phyloP scores from a whole-genome alignment of 495 filamentous ascomycete genomes.

The Endocarpon pusillum region DNA sequence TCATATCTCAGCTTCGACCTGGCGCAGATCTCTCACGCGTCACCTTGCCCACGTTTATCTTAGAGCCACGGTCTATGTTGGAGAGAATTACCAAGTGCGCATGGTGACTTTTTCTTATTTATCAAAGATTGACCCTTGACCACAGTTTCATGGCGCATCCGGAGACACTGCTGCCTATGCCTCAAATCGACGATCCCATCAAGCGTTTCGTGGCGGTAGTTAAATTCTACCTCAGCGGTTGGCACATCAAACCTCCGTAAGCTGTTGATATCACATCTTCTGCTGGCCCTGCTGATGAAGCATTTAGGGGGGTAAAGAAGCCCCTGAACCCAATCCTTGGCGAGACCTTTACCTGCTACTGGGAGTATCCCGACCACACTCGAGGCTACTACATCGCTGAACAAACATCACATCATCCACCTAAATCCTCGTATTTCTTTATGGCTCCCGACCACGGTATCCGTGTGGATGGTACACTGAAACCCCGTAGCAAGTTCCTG shows the following conservation, averaged over 20 bases:
- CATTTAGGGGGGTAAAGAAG: constrained; percentile 83
- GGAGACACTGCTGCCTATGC: constrained; percentile 80
- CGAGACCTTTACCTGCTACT: constrained; percentile 87
- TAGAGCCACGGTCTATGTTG: constrained; percentile 94
- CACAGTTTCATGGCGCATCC: constrained; percentile 97
- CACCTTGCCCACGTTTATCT: constrained; percentile 89
- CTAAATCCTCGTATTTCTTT: constrained; percentile 98
- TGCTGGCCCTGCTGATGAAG: not conserved
- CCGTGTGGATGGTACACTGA: constrained; percentile 86
- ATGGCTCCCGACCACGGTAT: constrained; percentile 93
- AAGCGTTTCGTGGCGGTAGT: constrained; percentile 85
- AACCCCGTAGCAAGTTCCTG: constrained; percentile 90
- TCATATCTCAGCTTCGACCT: constrained; percentile 90
- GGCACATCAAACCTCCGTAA: constrained; percentile 97
- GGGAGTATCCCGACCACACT: constrained; percentile 78
- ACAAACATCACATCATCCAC: constrained; percentile 91
- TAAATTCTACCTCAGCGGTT: constrained; percentile 95
- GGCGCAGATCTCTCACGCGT: constrained; percentile 91
- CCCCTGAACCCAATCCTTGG: constrained; percentile 93
- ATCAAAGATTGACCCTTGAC: not conserved
- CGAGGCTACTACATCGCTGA: constrained; percentile 91
- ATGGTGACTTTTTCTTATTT: not conserved
- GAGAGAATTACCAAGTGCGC: constrained; percentile 94
- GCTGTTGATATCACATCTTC: constrained; percentile 10
- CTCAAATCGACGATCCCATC: constrained; percentile 74